Conservation (phyloP, 2,329 filamentous ascomycete species). For the Colletotrichum lini region DNA sequence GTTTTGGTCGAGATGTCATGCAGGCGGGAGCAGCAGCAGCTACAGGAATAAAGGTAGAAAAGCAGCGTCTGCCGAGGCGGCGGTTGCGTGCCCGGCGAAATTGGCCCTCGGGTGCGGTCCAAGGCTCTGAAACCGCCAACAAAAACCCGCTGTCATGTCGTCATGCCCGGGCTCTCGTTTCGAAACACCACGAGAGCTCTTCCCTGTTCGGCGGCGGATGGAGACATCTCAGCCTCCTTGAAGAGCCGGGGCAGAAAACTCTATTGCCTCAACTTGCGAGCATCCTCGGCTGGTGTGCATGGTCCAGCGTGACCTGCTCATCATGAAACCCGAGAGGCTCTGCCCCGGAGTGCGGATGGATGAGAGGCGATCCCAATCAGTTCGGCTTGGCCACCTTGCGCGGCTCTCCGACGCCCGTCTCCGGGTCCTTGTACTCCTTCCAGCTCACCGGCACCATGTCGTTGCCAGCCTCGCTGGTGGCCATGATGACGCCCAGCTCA, state of each 20-base stretch:
- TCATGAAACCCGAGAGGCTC: neutral
- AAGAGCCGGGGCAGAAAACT: conserved; percentile 27
- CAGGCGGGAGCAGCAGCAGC: conserved; percentile 10
- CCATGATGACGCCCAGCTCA: conserved; percentile 94
- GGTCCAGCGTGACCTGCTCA: conserved; percentile 1
- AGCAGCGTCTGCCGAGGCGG: conserved; percentile 10
- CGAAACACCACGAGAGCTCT: conserved; percentile 30
- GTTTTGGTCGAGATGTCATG: conserved; percentile 20
- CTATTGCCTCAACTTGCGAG: conserved; percentile 21
- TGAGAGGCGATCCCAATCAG: conserved; percentile 60
- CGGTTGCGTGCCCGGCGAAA: neutral
- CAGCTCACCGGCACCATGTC: conserved; percentile 94
- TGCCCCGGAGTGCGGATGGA: conserved; percentile 8
- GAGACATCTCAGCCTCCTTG: conserved; percentile 18
- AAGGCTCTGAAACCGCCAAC: conserved; percentile 13
- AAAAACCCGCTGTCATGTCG: conserved; percentile 28
- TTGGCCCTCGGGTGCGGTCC: conserved; percentile 8
- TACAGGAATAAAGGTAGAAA: conserved; percentile 14
- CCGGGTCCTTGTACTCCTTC: conserved; percentile 92
- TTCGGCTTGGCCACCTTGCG: conserved; percentile 96
- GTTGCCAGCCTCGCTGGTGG: conserved; percentile 87
- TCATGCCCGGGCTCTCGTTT: conserved; percentile 30
- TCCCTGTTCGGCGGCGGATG: conserved; percentile 20
- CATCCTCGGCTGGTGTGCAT: conserved; percentile 34
- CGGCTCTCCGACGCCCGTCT: conserved; percentile 81